phyloP scores from a whole-genome alignment of 1,284 basidiomycete species.

The Boletus albobrunnescens region DNA sequence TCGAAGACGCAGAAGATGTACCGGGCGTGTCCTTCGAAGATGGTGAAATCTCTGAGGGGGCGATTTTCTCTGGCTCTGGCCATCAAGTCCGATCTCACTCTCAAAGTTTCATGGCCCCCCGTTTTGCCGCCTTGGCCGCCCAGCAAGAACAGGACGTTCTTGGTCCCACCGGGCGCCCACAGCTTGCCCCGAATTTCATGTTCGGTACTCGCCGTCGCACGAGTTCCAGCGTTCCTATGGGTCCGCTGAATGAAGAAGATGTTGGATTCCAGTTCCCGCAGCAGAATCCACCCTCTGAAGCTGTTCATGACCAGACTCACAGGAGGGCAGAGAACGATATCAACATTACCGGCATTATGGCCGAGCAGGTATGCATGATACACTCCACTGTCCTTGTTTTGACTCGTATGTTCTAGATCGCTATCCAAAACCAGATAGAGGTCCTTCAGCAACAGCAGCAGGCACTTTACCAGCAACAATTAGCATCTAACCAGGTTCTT shows the following conservation, averaged over 20 bases:
- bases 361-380: constrained; percentile 66
- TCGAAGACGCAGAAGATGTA: constrained; percentile 71
- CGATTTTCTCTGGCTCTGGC: constrained; percentile 42
- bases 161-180: constrained; percentile 81
- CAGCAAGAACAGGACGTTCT: constrained; percentile 66
- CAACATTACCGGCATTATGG: constrained; percentile 82
- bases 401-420: constrained; percentile 56
- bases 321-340: constrained; percentile 71
- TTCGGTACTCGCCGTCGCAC: constrained; percentile 73
- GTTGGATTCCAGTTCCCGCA: constrained; percentile 79
- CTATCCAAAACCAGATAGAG: constrained; percentile 87
- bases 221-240: constrained; percentile 49
- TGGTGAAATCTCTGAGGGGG: constrained; percentile 66
- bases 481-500: constrained; percentile 71
- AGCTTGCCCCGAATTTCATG: constrained; percentile 84
- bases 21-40: constrained; percentile 57
- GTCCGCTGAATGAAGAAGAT: constrained; percentile 75
- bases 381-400: constrained; percentile 3
- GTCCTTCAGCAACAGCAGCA: constrained; percentile 87
- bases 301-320: constrained; percentile 43
- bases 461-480: constrained; percentile 81
- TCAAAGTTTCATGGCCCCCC: constrained; percentile 80
- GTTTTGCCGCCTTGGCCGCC: constrained; percentile 81
- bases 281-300: constrained; percentile 39
- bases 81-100: constrained; percentile 72